Evolutionary conservation across 805 yeast genomes (phyloP).

Genomic region (Lachancea nothofagi): DNA sequence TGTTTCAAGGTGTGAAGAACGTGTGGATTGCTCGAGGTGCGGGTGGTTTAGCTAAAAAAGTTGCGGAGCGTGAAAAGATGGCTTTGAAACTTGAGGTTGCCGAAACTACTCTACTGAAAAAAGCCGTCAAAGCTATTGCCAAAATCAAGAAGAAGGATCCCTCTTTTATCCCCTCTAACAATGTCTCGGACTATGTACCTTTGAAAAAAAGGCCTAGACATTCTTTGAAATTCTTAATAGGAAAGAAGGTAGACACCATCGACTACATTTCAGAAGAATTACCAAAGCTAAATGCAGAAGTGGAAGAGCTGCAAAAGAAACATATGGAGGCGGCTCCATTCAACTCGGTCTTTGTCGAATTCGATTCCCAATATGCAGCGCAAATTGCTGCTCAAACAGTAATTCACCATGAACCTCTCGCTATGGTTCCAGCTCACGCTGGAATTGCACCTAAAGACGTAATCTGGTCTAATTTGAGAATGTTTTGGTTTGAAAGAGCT

Average conservation of each 20-base stretch:
- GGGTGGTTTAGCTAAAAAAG: conserved; percentile 48
- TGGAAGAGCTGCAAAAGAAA: conserved; percentile 47
- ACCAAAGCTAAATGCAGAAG: conserved; percentile 53
- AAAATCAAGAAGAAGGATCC: conserved; percentile 63
- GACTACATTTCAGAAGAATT: conserved; percentile 50
- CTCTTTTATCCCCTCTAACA: conserved; percentile 39
- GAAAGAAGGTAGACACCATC: conserved; percentile 61
- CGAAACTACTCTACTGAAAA: conserved; percentile 49
- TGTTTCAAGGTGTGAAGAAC: conserved; percentile 76
- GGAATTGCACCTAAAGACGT: conserved; percentile 63
- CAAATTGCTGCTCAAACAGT: conserved; percentile 64
- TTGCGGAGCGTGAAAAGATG: conserved; percentile 52
- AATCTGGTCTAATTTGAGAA: conserved; percentile 66
- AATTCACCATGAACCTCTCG: conserved; percentile 60
- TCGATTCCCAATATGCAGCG: conserved; percentile 68
- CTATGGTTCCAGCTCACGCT: conserved; percentile 52
- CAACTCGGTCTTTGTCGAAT: conserved; percentile 75
- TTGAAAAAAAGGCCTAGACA: conserved; percentile 62
- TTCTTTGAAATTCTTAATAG: conserved; percentile 39
- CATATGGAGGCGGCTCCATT: conserved; percentile 52
- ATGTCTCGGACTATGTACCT: conserved; percentile 55
- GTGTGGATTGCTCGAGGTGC: conserved; percentile 74
- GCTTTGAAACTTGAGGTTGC: conserved; percentile 64
- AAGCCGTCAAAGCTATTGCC: conserved; percentile 55
- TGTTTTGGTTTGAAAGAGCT: conserved; percentile 76